Conservation (phyloP, 768 basidiomycete species). For the Podaxis carcinomalis region DNA sequence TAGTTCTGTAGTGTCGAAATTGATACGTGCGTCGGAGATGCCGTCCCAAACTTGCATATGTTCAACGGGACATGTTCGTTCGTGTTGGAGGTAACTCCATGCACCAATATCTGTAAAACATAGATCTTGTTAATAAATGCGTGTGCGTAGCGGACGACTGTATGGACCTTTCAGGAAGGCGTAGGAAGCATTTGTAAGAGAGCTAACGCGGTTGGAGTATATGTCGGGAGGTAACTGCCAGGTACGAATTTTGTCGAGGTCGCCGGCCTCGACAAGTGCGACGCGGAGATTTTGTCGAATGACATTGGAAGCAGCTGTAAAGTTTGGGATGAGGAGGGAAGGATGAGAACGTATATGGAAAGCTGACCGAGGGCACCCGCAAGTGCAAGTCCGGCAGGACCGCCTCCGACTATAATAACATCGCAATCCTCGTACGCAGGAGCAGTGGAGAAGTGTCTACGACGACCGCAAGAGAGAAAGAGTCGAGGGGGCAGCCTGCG, state of each 20-base stretch:
- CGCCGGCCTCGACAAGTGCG: slow-evolving; percentile 78
- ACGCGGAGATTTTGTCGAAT: slow-evolving; percentile 55
- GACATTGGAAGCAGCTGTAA: slow-evolving; percentile 47
- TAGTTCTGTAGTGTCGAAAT: slow-evolving; percentile 57
- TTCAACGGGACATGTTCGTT: slow-evolving; percentile 67
- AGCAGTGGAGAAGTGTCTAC: neutral
- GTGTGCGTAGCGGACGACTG: neutral
- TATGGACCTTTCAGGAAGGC: slow-evolving; percentile 58
- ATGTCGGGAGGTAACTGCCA: slow-evolving; percentile 57
- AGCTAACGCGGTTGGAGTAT: slow-evolving; percentile 84
- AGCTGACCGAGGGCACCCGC: slow-evolving; percentile 79
- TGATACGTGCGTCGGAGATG: slow-evolving; percentile 72
- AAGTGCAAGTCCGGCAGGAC: slow-evolving; percentile 86
- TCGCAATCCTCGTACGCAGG: slow-evolving; percentile 54
- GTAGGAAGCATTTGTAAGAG: slow-evolving; percentile 74
- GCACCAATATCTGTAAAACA: slow-evolving; percentile 64
- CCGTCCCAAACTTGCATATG: slow-evolving; percentile 99
- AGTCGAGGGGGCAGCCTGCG: neutral
- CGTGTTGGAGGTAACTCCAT: slow-evolving; percentile 73
- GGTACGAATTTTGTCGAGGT: slow-evolving; percentile 58
- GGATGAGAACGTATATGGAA: neutral
- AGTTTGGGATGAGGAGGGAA: slow-evolving; percentile 3
- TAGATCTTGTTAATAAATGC: neutral
- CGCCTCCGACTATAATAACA: slow-evolving; percentile 92
- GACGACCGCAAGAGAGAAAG: neutral